A percentile compares a stretch with the other conserved stretches of the same genome.
These are phyloP conservation scores for Acer yangbiense DNA, from an alignment of 345 rosid genomes.

Conservation along the genomic window DNA sequence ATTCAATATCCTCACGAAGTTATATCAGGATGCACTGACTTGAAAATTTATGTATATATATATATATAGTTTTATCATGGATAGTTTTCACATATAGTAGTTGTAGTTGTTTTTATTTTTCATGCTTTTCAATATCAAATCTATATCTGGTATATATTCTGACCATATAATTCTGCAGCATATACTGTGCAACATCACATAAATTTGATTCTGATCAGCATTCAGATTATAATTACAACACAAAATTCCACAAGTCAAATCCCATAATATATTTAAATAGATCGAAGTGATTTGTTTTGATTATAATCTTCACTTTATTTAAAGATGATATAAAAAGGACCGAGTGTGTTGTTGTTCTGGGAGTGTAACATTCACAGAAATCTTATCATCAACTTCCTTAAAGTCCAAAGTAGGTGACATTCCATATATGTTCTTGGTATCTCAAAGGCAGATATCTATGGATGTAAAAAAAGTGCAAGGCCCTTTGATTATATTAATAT, in stretches of 20 bases:
- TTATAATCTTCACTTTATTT: background rate
- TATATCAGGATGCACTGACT: too few relatives aligned
- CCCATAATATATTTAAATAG: background rate
- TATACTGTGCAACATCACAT: background rate
- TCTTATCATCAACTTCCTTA: too few relatives aligned
- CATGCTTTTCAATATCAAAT: background rate
- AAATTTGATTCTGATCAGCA: conserved; percentile 10
- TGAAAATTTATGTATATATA: too few relatives aligned
- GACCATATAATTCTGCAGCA: conserved; percentile 2
- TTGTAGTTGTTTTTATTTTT: too few relatives aligned
- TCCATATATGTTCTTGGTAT: background rate
- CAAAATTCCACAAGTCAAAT: background rate
- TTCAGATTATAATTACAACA: background rate
- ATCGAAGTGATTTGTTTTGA: background rate
- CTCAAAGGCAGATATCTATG: conserved; percentile 4
- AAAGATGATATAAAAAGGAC: background rate
- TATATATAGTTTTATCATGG: background rate
- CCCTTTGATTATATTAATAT: conserved; percentile 13
- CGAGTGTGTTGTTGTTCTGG: background rate
- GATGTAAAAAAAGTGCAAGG: background rate
- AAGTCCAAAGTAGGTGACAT: background rate
- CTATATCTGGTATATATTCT: conserved; percentile 2
- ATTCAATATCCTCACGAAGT: too few relatives aligned
- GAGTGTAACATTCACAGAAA: conserved; percentile 2
- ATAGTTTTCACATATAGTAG: background rate